Evolutionary conservation across 805 yeast species (phyloP).

Genomic region (Blastobotrys terrestris): DNA sequence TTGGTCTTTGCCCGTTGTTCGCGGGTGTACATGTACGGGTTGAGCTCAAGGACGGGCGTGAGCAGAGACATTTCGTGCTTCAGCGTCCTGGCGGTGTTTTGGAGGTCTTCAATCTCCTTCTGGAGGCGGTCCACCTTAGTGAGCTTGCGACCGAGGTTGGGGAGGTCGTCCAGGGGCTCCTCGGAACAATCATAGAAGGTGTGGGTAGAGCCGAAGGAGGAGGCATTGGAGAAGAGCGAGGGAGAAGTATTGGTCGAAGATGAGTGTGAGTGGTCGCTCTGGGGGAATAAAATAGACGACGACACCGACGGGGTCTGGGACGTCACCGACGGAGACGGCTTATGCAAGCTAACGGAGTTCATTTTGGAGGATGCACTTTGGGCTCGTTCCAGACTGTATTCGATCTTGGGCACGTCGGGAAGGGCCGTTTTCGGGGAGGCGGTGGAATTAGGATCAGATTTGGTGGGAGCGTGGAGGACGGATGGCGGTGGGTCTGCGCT

Average conservation of each 20-base stretch:
- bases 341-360: not conserved
- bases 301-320: constrained; percentile 1
- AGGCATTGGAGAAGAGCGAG: not conserved
- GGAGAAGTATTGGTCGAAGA: not conserved
- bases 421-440: not conserved
- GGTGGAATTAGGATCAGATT: not conserved
- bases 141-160: not conserved
- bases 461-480: not conserved
- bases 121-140: constrained; percentile 7
- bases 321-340: constrained; percentile 1
- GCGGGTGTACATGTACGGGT: constrained; percentile 3
- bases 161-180: not conserved
- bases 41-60: not conserved
- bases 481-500: not conserved
- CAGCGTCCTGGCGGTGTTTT: constrained; percentile 4
- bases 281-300: constrained; percentile 5
- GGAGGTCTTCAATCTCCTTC: constrained; percentile 7
- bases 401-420: not conserved
- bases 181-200: not conserved
- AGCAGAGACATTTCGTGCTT: constrained; percentile 4
- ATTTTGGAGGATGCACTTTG: not conserved
- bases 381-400: not conserved
- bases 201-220: not conserved
- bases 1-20: constrained; percentile 3
- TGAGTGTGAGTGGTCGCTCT: not conserved